Evolutionary conservation across 1,284 basidiomycete genomes (phyloP).

Genomic region (Cutaneotrichosporon cyanovorans): DNA sequence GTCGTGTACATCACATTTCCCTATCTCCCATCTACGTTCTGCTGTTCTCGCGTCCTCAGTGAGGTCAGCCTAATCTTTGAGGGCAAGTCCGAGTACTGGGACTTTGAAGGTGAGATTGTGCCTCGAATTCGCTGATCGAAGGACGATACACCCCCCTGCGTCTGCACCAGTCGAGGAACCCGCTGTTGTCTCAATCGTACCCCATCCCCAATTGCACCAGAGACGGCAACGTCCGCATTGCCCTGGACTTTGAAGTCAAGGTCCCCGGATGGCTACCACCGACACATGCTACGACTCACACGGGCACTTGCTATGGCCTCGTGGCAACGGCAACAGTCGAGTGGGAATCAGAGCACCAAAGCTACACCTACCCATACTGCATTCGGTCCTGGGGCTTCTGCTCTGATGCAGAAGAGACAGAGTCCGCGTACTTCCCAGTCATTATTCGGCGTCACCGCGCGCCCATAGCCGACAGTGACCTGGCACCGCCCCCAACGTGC

Average conservation of each 20-base stretch:
- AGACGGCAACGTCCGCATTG: constrained; percentile 17
- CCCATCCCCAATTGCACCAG: constrained; percentile 18
- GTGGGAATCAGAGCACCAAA: constrained; percentile 19
- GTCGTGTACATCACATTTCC: constrained; percentile 16
- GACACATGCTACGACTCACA: constrained; percentile 22
- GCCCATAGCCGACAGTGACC: constrained; percentile 13
- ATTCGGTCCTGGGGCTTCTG: background rate
- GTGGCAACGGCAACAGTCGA: constrained; percentile 23
- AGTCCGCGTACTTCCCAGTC: constrained; percentile 19
- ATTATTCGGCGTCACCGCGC: constrained; percentile 32
- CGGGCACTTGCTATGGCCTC: constrained; percentile 30
- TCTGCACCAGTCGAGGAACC: constrained; percentile 18
- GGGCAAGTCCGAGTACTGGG: constrained; percentile 40
- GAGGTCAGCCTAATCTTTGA: constrained; percentile 24
- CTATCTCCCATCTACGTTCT: background rate
- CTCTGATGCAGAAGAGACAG: background rate
- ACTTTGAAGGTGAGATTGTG: constrained; percentile 15
- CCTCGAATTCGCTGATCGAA: constrained; percentile 5
- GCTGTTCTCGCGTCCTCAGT: constrained; percentile 21
- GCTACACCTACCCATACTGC: no score
- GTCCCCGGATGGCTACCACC: constrained; percentile 44
- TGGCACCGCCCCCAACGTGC: constrained; percentile 6
- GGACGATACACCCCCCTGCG: constrained; percentile 41
- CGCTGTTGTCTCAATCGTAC: constrained; percentile 9
- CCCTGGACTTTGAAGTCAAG: constrained; percentile 38